Conservation (phyloP, 1,284 basidiomycete genomes). For the Fomitopsis pinicola region DNA sequence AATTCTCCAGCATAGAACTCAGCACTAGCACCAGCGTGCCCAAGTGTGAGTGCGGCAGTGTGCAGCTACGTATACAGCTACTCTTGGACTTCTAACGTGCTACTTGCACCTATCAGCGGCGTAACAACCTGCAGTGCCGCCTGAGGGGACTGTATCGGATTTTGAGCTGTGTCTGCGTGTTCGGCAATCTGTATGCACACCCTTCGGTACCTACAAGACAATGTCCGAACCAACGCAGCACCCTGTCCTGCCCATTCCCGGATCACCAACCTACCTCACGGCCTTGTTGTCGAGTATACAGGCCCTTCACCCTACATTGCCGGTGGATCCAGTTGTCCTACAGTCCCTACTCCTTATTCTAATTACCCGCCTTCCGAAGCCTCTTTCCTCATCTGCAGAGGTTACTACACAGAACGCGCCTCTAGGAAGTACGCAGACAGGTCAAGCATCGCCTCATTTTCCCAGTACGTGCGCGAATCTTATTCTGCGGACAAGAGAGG, state of each 20-base stretch:
- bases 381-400: not conserved
- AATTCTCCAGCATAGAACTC: no score
- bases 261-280: constrained; percentile 50
- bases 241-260: constrained; percentile 23
- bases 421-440: not conserved
- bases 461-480: constrained; percentile 43
- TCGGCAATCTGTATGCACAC: not conserved
- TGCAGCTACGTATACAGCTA: no score
- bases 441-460: not conserved
- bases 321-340: constrained; percentile 58
- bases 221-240: not conserved
- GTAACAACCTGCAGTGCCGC: not conserved
- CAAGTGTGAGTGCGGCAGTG: no score
- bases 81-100: no score
- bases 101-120: no score
- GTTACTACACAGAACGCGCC: not conserved
- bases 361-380: constrained; percentile 31
- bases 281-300: constrained; percentile 44
- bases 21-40: no score
- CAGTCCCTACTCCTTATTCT: constrained; percentile 65
- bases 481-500: constrained; percentile 54
- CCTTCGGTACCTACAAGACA: not conserved
- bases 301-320: constrained; percentile 37
- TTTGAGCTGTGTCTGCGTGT: no score
- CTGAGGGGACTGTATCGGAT: no score